Percentiles rank a stretch among this genome's conserved stretches.
Evolutionary conservation across 78 protist genomes (phyloP).

Genomic region (Chrysochromulina parva): DNA sequence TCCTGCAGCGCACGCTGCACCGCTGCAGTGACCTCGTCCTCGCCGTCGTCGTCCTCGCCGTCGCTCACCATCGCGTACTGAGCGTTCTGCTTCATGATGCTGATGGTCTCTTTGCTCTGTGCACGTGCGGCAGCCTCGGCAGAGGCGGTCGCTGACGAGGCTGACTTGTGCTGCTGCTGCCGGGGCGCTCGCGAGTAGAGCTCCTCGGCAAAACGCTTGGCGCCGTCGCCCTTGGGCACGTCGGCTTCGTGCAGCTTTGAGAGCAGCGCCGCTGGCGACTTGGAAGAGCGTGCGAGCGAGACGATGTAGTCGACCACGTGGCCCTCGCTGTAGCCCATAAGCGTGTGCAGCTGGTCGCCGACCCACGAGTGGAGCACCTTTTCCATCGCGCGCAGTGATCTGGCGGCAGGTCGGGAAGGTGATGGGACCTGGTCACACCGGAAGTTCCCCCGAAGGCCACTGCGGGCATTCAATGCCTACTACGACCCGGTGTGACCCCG

Average conservation of each 20-base stretch:
- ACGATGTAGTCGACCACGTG: neutral
- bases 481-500: no score
- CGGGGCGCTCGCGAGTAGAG: neutral
- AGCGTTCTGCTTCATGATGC: neutral
- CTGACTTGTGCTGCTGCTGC: no score
- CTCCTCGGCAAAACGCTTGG: neutral
- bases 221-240: neutral
- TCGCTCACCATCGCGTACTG: conserved; percentile 6
- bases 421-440: no score
- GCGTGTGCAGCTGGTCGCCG: neutral
- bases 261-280: neutral
- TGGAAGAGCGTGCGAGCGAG: neutral
- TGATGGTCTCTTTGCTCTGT: neutral
- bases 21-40: neutral
- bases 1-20: neutral
- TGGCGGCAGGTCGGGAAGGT: no score
- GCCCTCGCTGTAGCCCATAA: conserved; percentile 16
- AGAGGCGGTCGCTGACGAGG: neutral
- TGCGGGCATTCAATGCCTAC: no score
- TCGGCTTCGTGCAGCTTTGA: neutral
- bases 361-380: no score
- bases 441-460: no score
- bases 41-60: conserved; percentile 35
- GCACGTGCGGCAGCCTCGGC: no score
- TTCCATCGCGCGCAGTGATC: no score